Evolutionary conservation across 1,139 yeast species (phyloP), one percentile per base, ranked within the genome.

Genomic region (Zygotorulaspora mrakii): DNA sequence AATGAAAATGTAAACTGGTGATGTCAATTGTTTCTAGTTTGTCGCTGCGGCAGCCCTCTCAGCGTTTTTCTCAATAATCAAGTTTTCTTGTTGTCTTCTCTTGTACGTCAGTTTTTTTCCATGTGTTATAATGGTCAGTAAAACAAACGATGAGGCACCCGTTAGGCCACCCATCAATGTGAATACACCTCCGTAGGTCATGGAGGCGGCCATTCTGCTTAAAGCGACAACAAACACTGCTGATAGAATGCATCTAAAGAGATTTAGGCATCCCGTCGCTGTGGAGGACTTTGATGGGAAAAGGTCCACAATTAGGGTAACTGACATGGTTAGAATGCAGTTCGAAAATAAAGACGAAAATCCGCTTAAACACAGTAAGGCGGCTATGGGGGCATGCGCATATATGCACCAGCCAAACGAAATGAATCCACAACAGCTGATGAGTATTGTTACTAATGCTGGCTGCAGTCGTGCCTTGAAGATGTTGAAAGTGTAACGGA

Each of bases 341-440:
- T 77, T 71, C 5, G 77, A 67, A 4, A 77, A 72, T 42, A 69
- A 63, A 11, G 88, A 74, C 0, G 77, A 68, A 26, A 76, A 49
- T 35, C 75, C 79, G 6, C 79, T 67, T 36, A 74, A 68, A 1
- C 83, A 65, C 7, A 84, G 57, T 1, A 85, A 75, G 0, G 76
- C 76, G 0, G 80, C 74, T 25, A 80, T 62, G 31, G 69, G 69
- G 0, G 71, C 73, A 9, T 67, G 58, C 17, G 68, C 55, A 31
- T 74, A 67, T 4, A 84, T 51, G 36, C 84, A 73, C 94, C 95
- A 85, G 1, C 91, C 94, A 64, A 74, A 84, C 0, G 76, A 61
- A 1, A 78, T 47, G 3, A 73, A 59, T 0, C 76, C 70, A 3
- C 59, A 53, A n/a, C 70, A 50, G 16, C 69, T 55, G 2, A 70